Conservation (phyloP, 441 rosid species). For the Flueggea neowawraea region DNA sequence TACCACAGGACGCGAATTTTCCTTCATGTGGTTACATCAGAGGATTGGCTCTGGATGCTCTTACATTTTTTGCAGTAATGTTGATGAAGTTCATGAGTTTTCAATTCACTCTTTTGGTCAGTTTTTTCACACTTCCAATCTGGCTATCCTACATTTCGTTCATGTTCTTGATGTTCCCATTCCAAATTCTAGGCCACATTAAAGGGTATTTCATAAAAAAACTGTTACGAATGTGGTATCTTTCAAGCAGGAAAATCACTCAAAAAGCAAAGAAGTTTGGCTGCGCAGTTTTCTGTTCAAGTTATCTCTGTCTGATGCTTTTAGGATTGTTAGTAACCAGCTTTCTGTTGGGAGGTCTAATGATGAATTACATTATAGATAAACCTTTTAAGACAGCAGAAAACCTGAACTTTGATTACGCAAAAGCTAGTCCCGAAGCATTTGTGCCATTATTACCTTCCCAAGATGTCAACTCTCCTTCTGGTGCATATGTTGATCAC, state of each 20-base stretch:
- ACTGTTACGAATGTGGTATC: slow-evolving; percentile 14
- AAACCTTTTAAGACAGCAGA: slow-evolving; percentile 28
- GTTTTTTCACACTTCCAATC: slow-evolving; percentile 25
- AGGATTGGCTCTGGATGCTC: slow-evolving; percentile 13
- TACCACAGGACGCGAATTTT: no score
- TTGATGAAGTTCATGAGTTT: slow-evolving; percentile 18
- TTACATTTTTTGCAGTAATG: slow-evolving; percentile 11
- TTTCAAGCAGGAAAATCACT: slow-evolving; percentile 1
- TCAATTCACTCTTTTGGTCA: slow-evolving; percentile 19
- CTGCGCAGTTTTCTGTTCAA: slow-evolving; percentile 30
- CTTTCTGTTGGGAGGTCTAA: slow-evolving; percentile 25
- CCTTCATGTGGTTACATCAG: no score
- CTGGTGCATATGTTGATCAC: background rate
- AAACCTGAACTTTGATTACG: slow-evolving; percentile 34
- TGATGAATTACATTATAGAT: slow-evolving; percentile 18
- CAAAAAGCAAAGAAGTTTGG: slow-evolving; percentile 19
- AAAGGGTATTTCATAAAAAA: slow-evolving; percentile 12
- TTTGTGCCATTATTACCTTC: slow-evolving; percentile 20
- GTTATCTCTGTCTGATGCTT: slow-evolving; percentile 28
- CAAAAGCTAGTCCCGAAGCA: slow-evolving; percentile 33
- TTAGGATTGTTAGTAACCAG: slow-evolving; percentile 26
- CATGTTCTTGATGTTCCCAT: slow-evolving; percentile 20
- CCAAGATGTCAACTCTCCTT: slow-evolving; percentile 6
- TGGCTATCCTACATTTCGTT: slow-evolving; percentile 17
- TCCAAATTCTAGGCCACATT: slow-evolving; percentile 10